phyloP scores from a whole-genome alignment of 352 stramenopile species.

The Phytopythium delawarense region DNA sequence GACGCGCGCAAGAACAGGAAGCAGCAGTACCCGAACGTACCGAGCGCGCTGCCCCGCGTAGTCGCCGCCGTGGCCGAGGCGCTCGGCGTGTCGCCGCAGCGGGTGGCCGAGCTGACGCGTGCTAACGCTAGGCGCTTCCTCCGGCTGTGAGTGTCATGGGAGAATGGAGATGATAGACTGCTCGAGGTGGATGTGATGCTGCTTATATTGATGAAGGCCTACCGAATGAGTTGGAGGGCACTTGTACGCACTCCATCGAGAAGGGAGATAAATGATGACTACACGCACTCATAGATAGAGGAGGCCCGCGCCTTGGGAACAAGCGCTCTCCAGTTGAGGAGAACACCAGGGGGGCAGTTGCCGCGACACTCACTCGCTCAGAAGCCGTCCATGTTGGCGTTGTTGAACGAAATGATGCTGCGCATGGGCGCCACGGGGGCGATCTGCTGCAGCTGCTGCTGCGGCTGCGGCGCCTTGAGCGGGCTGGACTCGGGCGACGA shows the following conservation, averaged over 20 bases:
- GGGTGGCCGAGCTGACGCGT: conserved; percentile 57
- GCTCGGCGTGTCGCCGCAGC: conserved; percentile 34
- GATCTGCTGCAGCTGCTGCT: neutral
- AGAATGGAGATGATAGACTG: neutral
- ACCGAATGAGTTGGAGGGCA: neutral
- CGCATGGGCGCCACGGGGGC: conserved; percentile 6
- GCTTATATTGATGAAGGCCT: neutral
- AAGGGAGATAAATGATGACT: conserved; percentile 5
- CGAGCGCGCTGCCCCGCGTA: conserved; percentile 55
- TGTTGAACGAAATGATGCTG: conserved; percentile 79
- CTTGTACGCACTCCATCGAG: neutral
- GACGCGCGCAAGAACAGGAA: conserved; percentile 25
- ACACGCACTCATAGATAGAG: conserved; percentile 8
- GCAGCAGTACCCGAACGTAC: conserved; percentile 79
- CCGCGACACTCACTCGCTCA: neutral
- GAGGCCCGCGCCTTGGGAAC: neutral
- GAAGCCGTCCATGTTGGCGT: conserved; percentile 12
- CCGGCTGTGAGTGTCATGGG: conserved; percentile 17
- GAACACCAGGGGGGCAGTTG: neutral
- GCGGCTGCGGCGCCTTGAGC: neutral
- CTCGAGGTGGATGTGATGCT: neutral
- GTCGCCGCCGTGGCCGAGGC: conserved; percentile 51
- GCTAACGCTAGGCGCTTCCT: conserved; percentile 75
- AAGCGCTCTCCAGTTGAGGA: neutral
- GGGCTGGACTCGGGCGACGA: conserved; percentile 2